These are phyloP conservation scores for Moricandia moricandioides DNA, from an alignment of 345 rosid species.

Conservation along the genomic window DNA sequence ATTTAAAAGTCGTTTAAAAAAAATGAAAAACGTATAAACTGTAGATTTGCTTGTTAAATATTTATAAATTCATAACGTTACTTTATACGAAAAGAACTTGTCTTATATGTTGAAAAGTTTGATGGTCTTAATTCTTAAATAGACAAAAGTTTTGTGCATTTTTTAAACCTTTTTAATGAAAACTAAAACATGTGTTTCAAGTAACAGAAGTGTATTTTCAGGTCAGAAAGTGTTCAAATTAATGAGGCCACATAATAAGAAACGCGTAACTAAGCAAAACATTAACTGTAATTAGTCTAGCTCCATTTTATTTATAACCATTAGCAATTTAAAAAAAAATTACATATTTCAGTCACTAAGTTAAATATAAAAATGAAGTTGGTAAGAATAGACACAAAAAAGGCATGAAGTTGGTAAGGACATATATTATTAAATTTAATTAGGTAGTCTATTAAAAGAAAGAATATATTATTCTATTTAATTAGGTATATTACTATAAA, in stretches of 20 bases:
- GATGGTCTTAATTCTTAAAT: background rate
- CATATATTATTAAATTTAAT: too few relatives aligned
- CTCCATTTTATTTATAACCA: background rate
- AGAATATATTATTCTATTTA: background rate
- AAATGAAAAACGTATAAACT: background rate
- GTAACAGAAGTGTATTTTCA: background rate
- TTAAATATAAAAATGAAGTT: conserved; percentile 2
- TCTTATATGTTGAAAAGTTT: background rate
- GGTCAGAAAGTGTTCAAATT: background rate
- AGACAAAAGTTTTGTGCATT: background rate
- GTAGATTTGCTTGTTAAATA: background rate
- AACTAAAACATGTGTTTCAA: background rate
- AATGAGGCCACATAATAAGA: background rate
- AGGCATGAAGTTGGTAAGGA: conserved; percentile 5
- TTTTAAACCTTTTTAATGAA: background rate
- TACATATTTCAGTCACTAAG: background rate
- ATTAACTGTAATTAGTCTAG: background rate
- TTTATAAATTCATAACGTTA: background rate
- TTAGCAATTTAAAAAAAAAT: background rate
- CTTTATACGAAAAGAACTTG: background rate
- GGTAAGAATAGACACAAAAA: conserved; percentile 8
- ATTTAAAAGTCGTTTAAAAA: too few relatives aligned
- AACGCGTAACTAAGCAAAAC: background rate
- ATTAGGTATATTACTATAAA: background rate
- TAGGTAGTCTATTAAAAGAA: background rate